Base-by-base conservation (phyloP, 768 basidiomycete genomes). In the Suillus spraguei region DNA sequence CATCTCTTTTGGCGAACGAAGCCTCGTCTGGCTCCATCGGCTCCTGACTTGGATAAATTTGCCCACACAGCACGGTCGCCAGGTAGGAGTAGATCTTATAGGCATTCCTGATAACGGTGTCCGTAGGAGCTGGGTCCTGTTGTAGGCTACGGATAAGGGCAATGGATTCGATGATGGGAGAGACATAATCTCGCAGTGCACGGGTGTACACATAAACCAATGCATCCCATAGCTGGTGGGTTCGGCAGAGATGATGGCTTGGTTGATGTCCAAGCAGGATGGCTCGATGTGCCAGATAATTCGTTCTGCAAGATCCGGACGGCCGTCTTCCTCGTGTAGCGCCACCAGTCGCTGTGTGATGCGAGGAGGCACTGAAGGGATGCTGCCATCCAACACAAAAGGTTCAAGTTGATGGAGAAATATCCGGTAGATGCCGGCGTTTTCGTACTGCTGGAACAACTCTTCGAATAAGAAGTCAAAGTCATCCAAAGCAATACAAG, bases 211-310 rank as follows among this genome's bases (percentile, higher is more conserved):
- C 89, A 73, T 97, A 96, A 63, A 97, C 90, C 63, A 99, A 84
- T 0, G 97, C 95, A 69, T 99, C 97, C 78, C 94, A 97, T 5
- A 99, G 85, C 33, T 83, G 83, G 70, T 95, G 85, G 63, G 77
- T 82, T 74, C 94, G 90, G 70, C 97, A 99, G 5, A 99, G 82
- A 32, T 76, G 67, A 98, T 91, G 5, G 91, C 90, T 77, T 98
- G 97, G 70, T 98, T 92, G 76, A 98, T 88, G 71, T 99, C 97
- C 64, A 99, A 78, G 68, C 89, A 93, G 2, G 85, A 78, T 1
- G 97, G 95, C 68, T 97, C 93, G 67, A 98, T 94, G 72, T 97
- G 94, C 95, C 95, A 98, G 61, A 99, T 97, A 62, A 98, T 81
- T 36, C 87, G 85, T 74, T 99, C 96, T 1, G 91, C 92, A 4